Evolutionary conservation across 2,329 filamentous ascomycete genomes (phyloP), one percentile per base, ranked within the genome.

Genomic region (Trichoderma aggressivum): DNA sequence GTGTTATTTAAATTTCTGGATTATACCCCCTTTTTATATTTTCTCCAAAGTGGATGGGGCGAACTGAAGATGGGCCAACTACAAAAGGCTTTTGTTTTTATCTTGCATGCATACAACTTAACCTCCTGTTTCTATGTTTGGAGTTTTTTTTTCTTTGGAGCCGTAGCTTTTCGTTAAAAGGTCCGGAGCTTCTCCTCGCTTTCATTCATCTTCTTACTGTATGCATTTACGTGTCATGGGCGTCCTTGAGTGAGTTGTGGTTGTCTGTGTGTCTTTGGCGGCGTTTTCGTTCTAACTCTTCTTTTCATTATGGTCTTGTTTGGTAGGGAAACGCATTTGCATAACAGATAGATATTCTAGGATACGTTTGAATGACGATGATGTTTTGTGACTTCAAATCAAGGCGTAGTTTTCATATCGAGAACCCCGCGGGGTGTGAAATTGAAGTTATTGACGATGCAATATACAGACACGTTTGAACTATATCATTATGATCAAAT

Each of bases 1-100:
- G 34, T 67, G 59, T 65, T 24, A 18, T n/a, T n/a, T 59, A 62
- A 58, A 12, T 62, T 56, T 73, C 53, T 71, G 71, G 71, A 74
- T 72, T 72, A 74, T 74, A 73, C 71, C 73, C 72, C 26, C 50
- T 47, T 71, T 72, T 66, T 59, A 50, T 53, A 50, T 50, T 53
- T 43, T 61, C 47, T 50, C 24, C 47, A 32, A 61, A 28, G 30
- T 28, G 50, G 21, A n/a, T n/a, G 39, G 39, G 39, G 34, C 34
- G 18, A 21, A n/a, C 10, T 50, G 43, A 50, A 50, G n/a, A 50
- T 21, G 43, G 43, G 43, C 43, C 43, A 24, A 53, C n/a, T 21
- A 24, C 10, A 53, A 24, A 53, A 14, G 47, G 47, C 47, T 53
- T 14, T 53, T 53, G 8, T 50, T 50, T 50, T 50, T 47, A 21